Base-by-base conservation (phyloP, 2,329 filamentous ascomycete genomes). In the Epichloe aotearoae region DNA sequence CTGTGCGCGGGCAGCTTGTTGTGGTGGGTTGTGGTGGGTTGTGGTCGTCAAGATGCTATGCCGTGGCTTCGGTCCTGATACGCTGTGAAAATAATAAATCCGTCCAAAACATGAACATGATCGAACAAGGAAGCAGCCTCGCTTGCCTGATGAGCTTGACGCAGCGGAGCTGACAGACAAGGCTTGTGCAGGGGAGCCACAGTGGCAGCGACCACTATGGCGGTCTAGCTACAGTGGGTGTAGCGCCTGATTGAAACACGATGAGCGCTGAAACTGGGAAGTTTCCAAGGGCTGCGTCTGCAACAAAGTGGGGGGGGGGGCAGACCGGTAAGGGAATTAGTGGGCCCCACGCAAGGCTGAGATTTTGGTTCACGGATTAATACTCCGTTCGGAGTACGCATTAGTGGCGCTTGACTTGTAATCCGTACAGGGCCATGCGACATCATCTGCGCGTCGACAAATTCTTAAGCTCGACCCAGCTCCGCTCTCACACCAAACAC, bases 271-370 rank as follows among this genome's bases (percentile, higher is more conserved):
- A 42, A 42, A 2, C 19, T n/a, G 15, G 8, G 23, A 23, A 20
- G 17, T 19, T 17, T 2, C 26, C 26, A 26, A 26, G 26, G 26
- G 26, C 26, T 26, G 26, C 26, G 26, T 26, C 26, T 26, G 26
- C 26, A 26, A 26, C 26, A 8, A 26, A 26, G 26, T 26, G 26
- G 39, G 4, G 39, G n/a, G n/a, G 2, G 19, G 19, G n/a, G 17
- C 39, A 41, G 17, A 17, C 39, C 5, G 14, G 14, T 1, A n/a
- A 38, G 36, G 12, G 12, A 19, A 33, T 47, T 47, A 39, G 52
- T 52, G 56, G 55, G 52, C 52, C 55, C 33, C 20, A 44, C 44
- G 54, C 54, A 55, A 57, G 56, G 56, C 54, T 58, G 56, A 57
- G 56, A 57, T 57, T 57, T 54, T 56, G 50, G 50, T 30, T 10